These are phyloP conservation scores for Neofusicoccum parvum DNA, from an alignment of 2,329 filamentous ascomycete genomes.

Conservation along the genomic window DNA sequence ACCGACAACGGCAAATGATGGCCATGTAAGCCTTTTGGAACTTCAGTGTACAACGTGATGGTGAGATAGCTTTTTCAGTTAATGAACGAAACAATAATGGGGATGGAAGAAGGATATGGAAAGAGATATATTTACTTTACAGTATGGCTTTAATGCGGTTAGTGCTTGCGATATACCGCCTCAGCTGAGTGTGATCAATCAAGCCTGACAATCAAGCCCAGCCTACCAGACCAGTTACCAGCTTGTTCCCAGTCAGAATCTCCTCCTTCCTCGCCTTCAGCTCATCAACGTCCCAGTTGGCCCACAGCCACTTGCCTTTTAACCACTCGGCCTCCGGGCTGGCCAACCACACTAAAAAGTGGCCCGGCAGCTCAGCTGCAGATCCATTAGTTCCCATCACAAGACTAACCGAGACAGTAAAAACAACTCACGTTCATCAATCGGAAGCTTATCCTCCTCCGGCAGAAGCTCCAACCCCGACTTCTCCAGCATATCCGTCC, in stretches of 20 bases:
- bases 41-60: too few relatives aligned
- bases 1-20: too few relatives aligned
- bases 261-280: conserved; percentile 28
- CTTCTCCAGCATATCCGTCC: conserved; percentile 38
- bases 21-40: too few relatives aligned
- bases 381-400: not conserved
- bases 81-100: too few relatives aligned
- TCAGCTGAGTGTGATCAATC: too few relatives aligned
- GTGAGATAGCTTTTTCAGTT: too few relatives aligned
- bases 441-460: not conserved
- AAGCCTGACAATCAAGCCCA: not conserved
- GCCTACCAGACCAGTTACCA: not conserved
- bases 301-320: conserved; percentile 27
- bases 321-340: conserved; percentile 29
- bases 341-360: conserved; percentile 38
- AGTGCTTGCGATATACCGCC: too few relatives aligned
- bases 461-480: not conserved
- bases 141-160: too few relatives aligned
- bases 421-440: not conserved
- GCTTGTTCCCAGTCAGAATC: conserved; percentile 18
- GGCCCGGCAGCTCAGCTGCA: conserved; percentile 28
- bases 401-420: not conserved
- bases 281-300: conserved; percentile 38
- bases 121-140: too few relatives aligned
- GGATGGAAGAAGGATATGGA: too few relatives aligned